Percentiles rank a stretch among this genome's conserved stretches.
phyloP scores from a whole-genome alignment of 2,329 filamentous ascomycete genomes.

The Samsoniella hepiali region DNA sequence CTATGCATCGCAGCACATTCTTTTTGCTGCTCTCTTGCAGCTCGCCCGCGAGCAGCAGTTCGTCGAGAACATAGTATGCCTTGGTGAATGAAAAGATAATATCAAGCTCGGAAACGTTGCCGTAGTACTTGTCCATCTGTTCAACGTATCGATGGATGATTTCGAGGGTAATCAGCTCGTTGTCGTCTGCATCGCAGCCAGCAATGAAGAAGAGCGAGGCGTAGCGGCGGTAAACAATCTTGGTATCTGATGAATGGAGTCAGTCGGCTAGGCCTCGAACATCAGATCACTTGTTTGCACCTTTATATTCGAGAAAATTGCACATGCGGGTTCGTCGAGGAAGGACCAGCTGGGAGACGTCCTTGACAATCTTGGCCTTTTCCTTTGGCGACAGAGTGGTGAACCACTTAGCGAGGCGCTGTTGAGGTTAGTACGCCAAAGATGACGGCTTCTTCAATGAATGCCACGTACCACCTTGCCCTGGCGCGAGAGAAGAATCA shows the following conservation, averaged over 20 bases:
- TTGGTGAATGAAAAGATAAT: conserved; percentile 99
- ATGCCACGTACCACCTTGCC: conserved; percentile 86
- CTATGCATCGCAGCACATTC: conserved; percentile 93
- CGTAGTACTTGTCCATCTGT: conserved; percentile 99
- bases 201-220: conserved; percentile 99
- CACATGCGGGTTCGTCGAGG: conserved; percentile 97
- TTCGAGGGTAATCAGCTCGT: conserved; percentile 96
- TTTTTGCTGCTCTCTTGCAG: conserved; percentile 99
- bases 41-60: conserved; percentile 90
- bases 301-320: conserved; percentile 99
- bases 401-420: conserved; percentile 99
- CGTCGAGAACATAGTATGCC: conserved; percentile 98
- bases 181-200: conserved; percentile 93
- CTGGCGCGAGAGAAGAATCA: conserved; percentile 95
- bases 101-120: conserved; percentile 98
- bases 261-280: not conserved
- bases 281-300: conserved; percentile 42
- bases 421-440: conserved; percentile 26
- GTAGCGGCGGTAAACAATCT: conserved; percentile 98
- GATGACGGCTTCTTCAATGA: conserved; percentile 3
- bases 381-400: conserved; percentile 95
- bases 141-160: conserved; percentile 99
- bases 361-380: conserved; percentile 99
- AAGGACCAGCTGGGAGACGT: conserved; percentile 95
- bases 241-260: conserved; percentile 65